Percentiles rank a stretch among this genome's conserved stretches.
Conservation (phyloP, 176 grass and related monocot species). For the Saccharum officinarum region DNA sequence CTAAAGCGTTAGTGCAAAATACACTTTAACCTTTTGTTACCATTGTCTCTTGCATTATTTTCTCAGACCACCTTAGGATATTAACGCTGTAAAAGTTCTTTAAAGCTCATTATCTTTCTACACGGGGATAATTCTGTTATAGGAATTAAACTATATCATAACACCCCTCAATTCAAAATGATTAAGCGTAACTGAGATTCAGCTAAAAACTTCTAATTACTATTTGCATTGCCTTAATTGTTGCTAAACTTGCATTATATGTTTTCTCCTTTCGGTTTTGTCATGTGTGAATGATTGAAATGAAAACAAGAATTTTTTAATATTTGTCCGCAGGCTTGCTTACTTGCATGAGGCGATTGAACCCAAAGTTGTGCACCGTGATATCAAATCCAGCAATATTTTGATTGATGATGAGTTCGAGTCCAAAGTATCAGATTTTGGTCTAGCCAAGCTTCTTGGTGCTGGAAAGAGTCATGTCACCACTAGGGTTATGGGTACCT, state of each 20-base stretch:
- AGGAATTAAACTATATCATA: slow-evolving; percentile 17
- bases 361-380: slow-evolving; percentile 87
- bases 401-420: slow-evolving; percentile 88
- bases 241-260: neutral
- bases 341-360: slow-evolving; percentile 93
- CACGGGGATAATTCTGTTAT: neutral
- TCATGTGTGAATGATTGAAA: slow-evolving; percentile 7
- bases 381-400: slow-evolving; percentile 92
- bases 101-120: slow-evolving; percentile 3
- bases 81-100: neutral
- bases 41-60: slow-evolving; percentile 10
- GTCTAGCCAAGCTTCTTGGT: slow-evolving; percentile 82
- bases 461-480: slow-evolving; percentile 92
- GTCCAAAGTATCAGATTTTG: slow-evolving; percentile 88
- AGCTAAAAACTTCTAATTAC: slow-evolving; percentile 16
- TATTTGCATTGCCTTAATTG: slow-evolving; percentile 1
- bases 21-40: slow-evolving; percentile 1
- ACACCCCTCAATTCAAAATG: neutral
- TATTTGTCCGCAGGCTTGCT: slow-evolving; percentile 58
- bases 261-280: neutral
- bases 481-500: slow-evolving; percentile 93
- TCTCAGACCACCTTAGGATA: neutral
- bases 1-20: slow-evolving; percentile 73
- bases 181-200: neutral
- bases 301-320: slow-evolving; percentile 7